phyloP scores from a whole-genome alignment of 441 rosid species.

The Lepidium campestre region DNA sequence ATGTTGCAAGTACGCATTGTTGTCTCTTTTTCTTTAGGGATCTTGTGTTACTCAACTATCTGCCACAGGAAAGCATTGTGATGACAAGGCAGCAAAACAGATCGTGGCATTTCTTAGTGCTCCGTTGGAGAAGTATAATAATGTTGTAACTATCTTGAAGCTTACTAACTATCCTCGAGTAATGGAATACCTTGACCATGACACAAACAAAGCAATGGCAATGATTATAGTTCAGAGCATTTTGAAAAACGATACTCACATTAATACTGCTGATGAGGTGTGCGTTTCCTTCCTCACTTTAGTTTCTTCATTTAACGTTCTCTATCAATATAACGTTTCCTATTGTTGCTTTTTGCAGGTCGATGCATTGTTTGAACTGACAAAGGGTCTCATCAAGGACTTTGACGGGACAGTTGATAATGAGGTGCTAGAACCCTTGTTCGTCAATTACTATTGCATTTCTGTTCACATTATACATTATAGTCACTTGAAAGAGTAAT shows the following conservation, averaged over 20 bases:
- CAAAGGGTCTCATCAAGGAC: constrained; percentile 85
- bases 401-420: constrained; percentile 46
- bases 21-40: constrained; percentile 44
- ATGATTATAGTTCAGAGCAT: constrained; percentile 80
- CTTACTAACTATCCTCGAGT: constrained; percentile 80
- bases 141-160: constrained; percentile 79
- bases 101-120: constrained; percentile 89
- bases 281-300: background rate
- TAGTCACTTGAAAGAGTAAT: background rate
- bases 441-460: background rate
- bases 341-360: constrained; percentile 39
- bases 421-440: constrained; percentile 44
- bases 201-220: constrained; percentile 86
- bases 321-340: constrained; percentile 13
- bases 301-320: constrained; percentile 13
- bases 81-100: constrained; percentile 81
- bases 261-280: constrained; percentile 75
- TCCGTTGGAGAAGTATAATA: constrained; percentile 91
- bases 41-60: constrained; percentile 85
- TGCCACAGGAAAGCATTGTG: constrained; percentile 72
- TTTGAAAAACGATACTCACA: constrained; percentile 74
- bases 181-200: constrained; percentile 81
- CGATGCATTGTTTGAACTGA: constrained; percentile 78
- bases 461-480: background rate
- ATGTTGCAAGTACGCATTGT: constrained; percentile 1